phyloP scores from a whole-genome alignment of 441 rosid genomes.

The Croton setiger region DNA sequence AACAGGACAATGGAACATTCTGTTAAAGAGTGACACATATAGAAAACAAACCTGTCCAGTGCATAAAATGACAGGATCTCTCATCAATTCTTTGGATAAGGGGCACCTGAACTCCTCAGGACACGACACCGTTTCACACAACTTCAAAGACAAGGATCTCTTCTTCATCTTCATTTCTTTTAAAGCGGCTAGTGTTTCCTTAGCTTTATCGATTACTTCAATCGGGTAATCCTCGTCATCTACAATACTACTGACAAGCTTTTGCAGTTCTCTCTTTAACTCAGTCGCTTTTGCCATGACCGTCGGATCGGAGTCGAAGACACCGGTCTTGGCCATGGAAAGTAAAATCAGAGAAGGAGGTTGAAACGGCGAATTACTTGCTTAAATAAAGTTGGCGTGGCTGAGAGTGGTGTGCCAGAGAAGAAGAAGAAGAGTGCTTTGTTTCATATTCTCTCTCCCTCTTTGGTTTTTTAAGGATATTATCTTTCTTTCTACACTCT shows the following conservation, averaged over 20 bases:
- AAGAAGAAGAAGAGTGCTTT: constrained; percentile 14
- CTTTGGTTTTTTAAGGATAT: not conserved
- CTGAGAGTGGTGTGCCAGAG: constrained; percentile 13
- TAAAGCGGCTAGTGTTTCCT: constrained; percentile 44
- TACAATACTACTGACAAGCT: constrained; percentile 51
- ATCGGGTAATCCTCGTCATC: constrained; percentile 57
- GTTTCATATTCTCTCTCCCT: constrained; percentile 26
- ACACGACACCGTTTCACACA: constrained; percentile 42
- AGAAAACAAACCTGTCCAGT: constrained; percentile 70
- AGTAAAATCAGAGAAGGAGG: not conserved
- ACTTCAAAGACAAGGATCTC: constrained; percentile 46
- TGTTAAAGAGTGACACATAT: not conserved
- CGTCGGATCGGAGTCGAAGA: constrained; percentile 63
- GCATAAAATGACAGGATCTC: constrained; percentile 84
- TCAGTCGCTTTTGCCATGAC: constrained; percentile 50
- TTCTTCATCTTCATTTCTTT: constrained; percentile 42
- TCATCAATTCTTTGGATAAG: constrained; percentile 85
- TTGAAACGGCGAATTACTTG: not conserved
- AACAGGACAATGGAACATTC: constrained; percentile 17
- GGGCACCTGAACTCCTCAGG: constrained; percentile 90
- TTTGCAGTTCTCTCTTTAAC: constrained; percentile 65
- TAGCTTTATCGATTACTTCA: constrained; percentile 62
- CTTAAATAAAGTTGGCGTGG: not conserved
- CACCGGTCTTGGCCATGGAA: constrained; percentile 70
- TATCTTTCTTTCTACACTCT: not conserved